These are phyloP conservation scores for Podaxis sp. DNA, from an alignment of 768 basidiomycete species.

Conservation along the genomic window DNA sequence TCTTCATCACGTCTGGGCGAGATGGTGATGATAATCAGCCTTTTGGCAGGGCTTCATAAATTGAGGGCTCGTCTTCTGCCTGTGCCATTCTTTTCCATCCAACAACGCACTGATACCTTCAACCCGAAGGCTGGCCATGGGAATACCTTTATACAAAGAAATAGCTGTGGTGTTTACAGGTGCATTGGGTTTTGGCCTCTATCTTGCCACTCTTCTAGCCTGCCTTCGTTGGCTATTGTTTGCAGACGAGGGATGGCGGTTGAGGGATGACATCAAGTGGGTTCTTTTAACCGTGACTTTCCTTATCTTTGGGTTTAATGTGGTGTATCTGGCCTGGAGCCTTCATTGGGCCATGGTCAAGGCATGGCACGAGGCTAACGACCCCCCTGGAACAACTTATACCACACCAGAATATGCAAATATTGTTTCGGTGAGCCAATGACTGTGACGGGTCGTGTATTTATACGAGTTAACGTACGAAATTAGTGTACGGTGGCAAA, in stretches of 20 bases:
- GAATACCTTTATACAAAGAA: background rate
- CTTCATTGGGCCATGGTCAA: background rate
- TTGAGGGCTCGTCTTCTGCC: background rate
- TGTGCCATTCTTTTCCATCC: background rate
- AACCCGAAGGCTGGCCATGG: background rate
- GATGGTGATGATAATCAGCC: too few relatives aligned
- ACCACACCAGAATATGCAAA: background rate
- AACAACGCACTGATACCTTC: background rate
- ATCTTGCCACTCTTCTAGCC: background rate
- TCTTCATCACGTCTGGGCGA: too few relatives aligned
- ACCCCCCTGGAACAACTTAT: background rate
- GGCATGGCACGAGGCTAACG: background rate
- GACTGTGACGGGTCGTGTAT: background rate
- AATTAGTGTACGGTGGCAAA: background rate
- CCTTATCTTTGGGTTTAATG: background rate
- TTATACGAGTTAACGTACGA: background rate
- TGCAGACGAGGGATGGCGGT: background rate
- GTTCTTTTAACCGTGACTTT: background rate
- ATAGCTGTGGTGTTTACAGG: background rate
- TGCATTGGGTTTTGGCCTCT: background rate
- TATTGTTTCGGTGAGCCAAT: background rate
- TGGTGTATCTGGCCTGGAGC: background rate
- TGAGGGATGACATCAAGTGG: background rate
- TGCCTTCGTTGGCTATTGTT: background rate
- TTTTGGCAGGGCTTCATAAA: background rate